Percentiles rank a stretch among this genome's conserved stretches.
These are phyloP conservation scores for Evernia prunastri DNA, from an alignment of 495 filamentous ascomycete genomes.

Conservation along the genomic window DNA sequence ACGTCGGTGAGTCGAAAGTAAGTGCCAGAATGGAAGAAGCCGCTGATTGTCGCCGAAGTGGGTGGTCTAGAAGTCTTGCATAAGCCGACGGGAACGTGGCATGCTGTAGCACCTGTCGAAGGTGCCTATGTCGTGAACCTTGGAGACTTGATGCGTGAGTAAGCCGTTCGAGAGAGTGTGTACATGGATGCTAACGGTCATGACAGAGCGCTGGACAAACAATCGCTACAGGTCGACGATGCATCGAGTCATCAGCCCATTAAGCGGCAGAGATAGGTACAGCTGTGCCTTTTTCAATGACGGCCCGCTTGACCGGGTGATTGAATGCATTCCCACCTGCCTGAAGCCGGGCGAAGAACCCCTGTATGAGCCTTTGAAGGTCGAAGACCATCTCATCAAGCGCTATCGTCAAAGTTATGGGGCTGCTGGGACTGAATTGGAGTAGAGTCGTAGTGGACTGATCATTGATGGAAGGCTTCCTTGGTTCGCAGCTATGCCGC, in stretches of 20 bases:
- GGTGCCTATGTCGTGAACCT: background rate
- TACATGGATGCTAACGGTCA: background rate
- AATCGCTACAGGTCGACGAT: background rate
- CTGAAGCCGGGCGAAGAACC: constrained; percentile 1
- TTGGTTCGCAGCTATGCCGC: background rate
- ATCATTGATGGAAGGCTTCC: background rate
- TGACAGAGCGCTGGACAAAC: constrained; percentile 1
- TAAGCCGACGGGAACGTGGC: background rate
- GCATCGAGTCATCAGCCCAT: constrained; percentile 2
- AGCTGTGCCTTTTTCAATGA: constrained; percentile 4
- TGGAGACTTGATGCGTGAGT: constrained; percentile 4
- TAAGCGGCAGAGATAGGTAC: constrained; percentile 1
- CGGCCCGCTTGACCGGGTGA: background rate
- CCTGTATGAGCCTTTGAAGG: background rate
- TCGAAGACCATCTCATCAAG: constrained; percentile 1
- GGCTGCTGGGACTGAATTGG: background rate
- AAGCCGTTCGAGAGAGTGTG: background rate
- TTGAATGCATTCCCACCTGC: background rate
- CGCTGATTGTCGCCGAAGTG: background rate
- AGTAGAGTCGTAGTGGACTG: background rate
- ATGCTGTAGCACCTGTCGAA: background rate
- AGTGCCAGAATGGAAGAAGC: background rate
- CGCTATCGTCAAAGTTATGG: constrained; percentile 1
- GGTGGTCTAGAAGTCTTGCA: constrained; percentile 2
- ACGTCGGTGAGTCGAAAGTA: background rate